A percentile compares a stretch with the other conserved stretches of the same genome.
Evolutionary conservation across 202 grass and related monocot species (phyloP).

Genomic region (Panicum virgatum): DNA sequence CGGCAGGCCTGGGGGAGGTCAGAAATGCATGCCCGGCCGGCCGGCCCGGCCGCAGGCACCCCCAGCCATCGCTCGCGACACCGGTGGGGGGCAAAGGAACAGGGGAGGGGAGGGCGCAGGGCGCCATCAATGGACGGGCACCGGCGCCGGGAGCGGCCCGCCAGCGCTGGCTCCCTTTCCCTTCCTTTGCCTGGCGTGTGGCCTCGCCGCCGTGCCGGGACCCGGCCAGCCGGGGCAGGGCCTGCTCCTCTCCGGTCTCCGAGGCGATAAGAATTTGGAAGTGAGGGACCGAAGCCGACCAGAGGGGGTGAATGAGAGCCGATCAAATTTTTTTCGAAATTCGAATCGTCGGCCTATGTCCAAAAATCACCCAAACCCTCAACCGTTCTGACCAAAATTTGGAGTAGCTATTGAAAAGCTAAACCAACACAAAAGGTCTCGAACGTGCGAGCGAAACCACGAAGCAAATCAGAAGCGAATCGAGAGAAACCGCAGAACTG

Average conservation of each 20-base stretch:
- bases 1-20: not conserved
- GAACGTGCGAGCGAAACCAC: no score
- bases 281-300: no score
- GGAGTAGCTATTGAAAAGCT: no score
- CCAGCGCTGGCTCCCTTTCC: not conserved
- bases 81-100: not conserved
- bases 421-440: no score
- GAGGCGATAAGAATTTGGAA: not conserved
- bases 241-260: not conserved
- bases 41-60: not conserved
- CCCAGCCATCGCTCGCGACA: slow-evolving; percentile 33
- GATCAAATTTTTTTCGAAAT: no score
- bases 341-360: no score
- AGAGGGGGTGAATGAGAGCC: no score
- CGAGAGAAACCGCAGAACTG: no score
- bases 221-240: not conserved
- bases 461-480: no score
- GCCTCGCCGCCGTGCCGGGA: slow-evolving; percentile 6
- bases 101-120: not conserved
- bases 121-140: slow-evolving; percentile 21
- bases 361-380: no score
- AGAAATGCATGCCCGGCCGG: slow-evolving; percentile 7
- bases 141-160: not conserved
- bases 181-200: not conserved
- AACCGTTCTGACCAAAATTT: no score